phyloP scores from a whole-genome alignment of 176 grass and related monocot species.

The Carex myosuroides region DNA sequence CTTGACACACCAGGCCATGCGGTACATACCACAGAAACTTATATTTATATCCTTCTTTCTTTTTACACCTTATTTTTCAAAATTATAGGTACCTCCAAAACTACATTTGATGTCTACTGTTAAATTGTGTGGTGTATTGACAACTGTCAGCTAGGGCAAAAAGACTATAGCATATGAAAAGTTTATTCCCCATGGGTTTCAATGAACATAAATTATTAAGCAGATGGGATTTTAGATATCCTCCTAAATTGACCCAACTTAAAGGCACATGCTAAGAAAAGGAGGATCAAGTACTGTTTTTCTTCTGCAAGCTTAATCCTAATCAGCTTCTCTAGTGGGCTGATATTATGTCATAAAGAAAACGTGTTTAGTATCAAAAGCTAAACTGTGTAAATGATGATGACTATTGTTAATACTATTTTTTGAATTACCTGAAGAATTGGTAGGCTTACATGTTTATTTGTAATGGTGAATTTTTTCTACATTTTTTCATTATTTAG shows the following conservation, averaged over 20 bases:
- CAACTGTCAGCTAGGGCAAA: not conserved
- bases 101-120: not conserved
- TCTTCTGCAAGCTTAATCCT: not conserved
- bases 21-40: conserved; percentile 36
- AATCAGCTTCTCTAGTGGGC: not conserved
- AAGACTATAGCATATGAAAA: not conserved
- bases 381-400: not conserved
- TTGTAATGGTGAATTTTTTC: not conserved
- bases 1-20: conserved; percentile 94
- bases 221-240: not conserved
- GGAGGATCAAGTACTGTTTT: not conserved
- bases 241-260: not conserved
- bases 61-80: not conserved
- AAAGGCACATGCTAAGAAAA: not conserved
- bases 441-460: not conserved
- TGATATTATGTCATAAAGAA: not conserved
- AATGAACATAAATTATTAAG: not conserved
- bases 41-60: not conserved
- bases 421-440: not conserved
- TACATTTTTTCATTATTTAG: not conserved
- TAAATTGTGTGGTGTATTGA: not conserved
- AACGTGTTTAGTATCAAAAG: not conserved
- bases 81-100: not conserved
- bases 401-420: not conserved
- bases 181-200: not conserved